A percentile compares a stretch with the other conserved stretches of the same genome.
phyloP scores from a whole-genome alignment of 306 rosid genomes.

The Echinosophora koreensis region DNA sequence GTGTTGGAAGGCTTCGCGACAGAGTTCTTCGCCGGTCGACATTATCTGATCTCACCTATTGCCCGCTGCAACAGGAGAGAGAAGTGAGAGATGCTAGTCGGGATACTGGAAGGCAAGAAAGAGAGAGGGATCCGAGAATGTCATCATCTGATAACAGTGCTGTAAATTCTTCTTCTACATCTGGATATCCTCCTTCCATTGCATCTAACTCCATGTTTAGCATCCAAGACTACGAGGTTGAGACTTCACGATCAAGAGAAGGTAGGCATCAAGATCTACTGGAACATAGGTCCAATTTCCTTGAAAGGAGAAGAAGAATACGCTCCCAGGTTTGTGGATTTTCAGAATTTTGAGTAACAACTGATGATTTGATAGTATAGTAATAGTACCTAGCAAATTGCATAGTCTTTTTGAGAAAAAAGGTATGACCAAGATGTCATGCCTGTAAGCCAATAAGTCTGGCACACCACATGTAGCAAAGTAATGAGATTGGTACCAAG shows the following conservation, averaged over 20 bases:
- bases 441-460: neutral
- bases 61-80: conserved; percentile 83
- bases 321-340: conserved; percentile 90
- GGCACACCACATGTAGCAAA: conserved; percentile 6
- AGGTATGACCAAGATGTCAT: conserved; percentile 1
- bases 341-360: conserved; percentile 2
- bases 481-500: neutral
- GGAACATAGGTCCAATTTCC: conserved; percentile 93
- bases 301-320: conserved; percentile 94
- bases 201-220: conserved; percentile 68
- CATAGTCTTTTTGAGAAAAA: neutral
- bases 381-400: conserved; percentile 7
- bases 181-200: conserved; percentile 62
- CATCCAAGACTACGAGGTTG: conserved; percentile 79
- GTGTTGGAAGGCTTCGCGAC: conserved; percentile 99
- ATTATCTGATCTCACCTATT: conserved; percentile 71
- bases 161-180: conserved; percentile 56
- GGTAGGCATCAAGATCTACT: conserved; percentile 87
- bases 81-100: conserved; percentile 68
- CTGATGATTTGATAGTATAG: conserved; percentile 30
- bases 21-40: conserved; percentile 95
- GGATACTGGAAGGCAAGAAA: conserved; percentile 55
- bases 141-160: conserved; percentile 51
- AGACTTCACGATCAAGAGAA: conserved; percentile 78
- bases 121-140: conserved; percentile 59